Evolutionary conservation across 1,139 yeast species (phyloP).

Genomic region (Sugiyamaella novakii): DNA sequence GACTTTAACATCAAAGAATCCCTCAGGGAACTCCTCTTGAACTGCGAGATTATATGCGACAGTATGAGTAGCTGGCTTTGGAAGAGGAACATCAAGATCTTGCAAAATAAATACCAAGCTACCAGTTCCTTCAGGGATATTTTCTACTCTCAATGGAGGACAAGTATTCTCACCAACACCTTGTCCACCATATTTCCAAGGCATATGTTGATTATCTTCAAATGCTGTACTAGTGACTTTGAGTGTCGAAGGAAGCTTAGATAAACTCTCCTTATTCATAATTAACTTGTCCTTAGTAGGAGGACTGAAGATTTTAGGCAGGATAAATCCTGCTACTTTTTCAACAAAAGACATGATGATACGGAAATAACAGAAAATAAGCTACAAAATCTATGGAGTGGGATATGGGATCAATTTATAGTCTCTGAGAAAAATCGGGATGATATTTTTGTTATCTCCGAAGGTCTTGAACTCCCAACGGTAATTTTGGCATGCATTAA

Average conservation of each 20-base stretch:
- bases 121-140: conserved; percentile 26
- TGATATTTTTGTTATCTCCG: not conserved
- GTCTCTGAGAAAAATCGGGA: no score
- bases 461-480: not conserved
- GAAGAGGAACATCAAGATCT: conserved; percentile 32
- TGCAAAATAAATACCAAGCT: conserved; percentile 25
- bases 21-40: conserved; percentile 20
- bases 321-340: conserved; percentile 21
- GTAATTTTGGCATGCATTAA: not conserved
- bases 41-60: conserved; percentile 23
- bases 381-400: no score
- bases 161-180: conserved; percentile 26
- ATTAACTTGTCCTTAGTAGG: conserved; percentile 21
- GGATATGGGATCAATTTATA: no score
- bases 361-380: no score
- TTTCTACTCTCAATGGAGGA: conserved; percentile 26
- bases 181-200: conserved; percentile 30
- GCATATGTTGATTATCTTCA: conserved; percentile 24
- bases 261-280: conserved; percentile 6
- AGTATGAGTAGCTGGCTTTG: conserved; percentile 27
- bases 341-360: no score
- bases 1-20: conserved; percentile 21
- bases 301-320: conserved; percentile 21
- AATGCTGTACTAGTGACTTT: conserved; percentile 28
- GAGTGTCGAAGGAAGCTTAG: conserved; percentile 22